Evolutionary conservation across 306 rosid species (phyloP), one percentile per base, ranked within the genome.

Genomic region (Dryas octopetala): DNA sequence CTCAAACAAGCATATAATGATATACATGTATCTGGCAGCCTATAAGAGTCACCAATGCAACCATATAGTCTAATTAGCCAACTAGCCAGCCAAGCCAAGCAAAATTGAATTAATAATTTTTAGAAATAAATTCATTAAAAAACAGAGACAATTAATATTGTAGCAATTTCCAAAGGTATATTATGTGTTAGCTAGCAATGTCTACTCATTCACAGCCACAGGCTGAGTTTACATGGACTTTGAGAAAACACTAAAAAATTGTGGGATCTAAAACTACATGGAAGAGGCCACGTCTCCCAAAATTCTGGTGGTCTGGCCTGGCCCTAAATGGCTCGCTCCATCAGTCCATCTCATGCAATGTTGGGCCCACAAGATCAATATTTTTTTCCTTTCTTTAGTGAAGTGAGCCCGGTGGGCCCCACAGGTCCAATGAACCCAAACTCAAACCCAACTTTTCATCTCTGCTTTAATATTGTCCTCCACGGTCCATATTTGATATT

Each of bases 241-340:
- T 28, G 23, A 3, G 9, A 67, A 62, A 78, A 15, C 2, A 71
- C 64, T 26, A 45, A 62, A 66, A 38, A 74, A 63, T 2, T 19
- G 63, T 4, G 32, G 47, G 41, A 66, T 46, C 51, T 54, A 44
- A 40, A 73, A 26, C 61, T 53, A 54, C 7, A 48, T 49, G 28
- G 80, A 65, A 46, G 26, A 49, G 51, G 72, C 83, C 86, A 79
- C 78, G 83, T 75, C 81, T 60, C 63, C 46, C 53, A 44, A 66
- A 68, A 53, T 71, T 41, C 71, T 69, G 80, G 60, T 54, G 44
- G 15, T 75, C 67, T 28, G 68, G 78, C 58, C 67, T 70, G 62
- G 50, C 75, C 82, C 52, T 65, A 58, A 74, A 74, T 47, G 69
- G 69, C 59, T 69, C 40, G 4, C 68, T 40, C 67, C 46, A 23